A percentile compares a stretch with the other conserved stretches of the same genome.
These are phyloP conservation scores for Tulasnella sp. DNA, from an alignment of 768 basidiomycete genomes.

Conservation along the genomic window DNA sequence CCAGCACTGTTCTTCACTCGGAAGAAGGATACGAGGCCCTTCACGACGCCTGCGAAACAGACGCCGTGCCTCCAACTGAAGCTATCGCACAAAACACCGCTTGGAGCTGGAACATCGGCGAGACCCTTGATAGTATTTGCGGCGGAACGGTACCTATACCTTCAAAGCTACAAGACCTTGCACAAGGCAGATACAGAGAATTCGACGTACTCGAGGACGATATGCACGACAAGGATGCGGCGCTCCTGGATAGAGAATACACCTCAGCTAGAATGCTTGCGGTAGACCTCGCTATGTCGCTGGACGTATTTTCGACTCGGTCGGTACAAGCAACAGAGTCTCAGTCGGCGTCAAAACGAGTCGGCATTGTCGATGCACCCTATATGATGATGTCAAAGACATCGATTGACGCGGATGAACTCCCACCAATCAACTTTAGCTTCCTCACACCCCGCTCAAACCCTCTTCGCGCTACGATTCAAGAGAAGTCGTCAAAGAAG, in stretches of 20 bases:
- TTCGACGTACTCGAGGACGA: neutral
- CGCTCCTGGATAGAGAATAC: neutral
- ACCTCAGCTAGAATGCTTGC: neutral
- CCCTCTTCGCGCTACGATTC: no score
- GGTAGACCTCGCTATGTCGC: neutral
- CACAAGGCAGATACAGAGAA: neutral
- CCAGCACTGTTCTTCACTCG: neutral
- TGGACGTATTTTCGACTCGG: neutral
- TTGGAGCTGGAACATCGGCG: neutral
- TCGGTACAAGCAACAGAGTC: neutral
- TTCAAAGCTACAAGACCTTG: neutral
- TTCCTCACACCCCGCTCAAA: no score
- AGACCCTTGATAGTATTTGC: neutral
- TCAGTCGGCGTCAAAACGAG: neutral
- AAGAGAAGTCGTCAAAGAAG: neutral
- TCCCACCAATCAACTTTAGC: neutral
- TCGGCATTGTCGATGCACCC: neutral
- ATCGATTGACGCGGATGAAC: neutral
- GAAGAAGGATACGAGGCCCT: neutral
- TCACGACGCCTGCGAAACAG: neutral
- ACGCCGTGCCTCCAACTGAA: neutral
- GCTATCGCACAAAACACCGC: neutral
- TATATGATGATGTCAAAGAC: neutral
- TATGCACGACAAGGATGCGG: neutral
- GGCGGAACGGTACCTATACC: neutral